Base-by-base conservation (phyloP, 108 stramenopile species). In the Pseudonitzschia delicatissima region DNA sequence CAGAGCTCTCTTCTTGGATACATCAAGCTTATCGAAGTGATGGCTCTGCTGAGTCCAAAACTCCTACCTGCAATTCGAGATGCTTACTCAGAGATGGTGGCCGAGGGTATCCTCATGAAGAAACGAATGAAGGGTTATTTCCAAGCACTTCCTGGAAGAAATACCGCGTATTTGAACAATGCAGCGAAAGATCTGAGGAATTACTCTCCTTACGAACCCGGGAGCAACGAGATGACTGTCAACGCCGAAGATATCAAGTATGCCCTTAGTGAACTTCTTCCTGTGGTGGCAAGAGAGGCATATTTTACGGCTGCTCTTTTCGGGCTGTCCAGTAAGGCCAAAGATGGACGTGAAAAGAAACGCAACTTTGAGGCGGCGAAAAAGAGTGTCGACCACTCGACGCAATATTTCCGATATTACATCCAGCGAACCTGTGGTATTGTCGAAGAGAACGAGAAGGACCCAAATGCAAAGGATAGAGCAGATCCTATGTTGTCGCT, bases 221-320 rank as follows among this genome's bases (percentile, higher is more conserved):
- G 74, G 21, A 66, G 42, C 9, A 79, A 57, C 20, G 77, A 86
- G 57, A 83, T 78, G 66, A 81, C 79, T 20, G 87, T 92, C 9
- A 84, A 90, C 69, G 86, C 88, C 8, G 70, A 80, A 53, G 88
- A 93, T 55, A 88, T 93, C 57, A 76, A 79, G 62, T 73, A 73
- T 52, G 78, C 92, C 2, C 60, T 94, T 28, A 66, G 71, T 25
- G 93, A 94, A 71, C 68, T 94, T 45, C 64, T 94, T 15, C 93
- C 93, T 11, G 79, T 84, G 1, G 86, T 94, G 70, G 89, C 93
- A 32, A 77, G 93, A 36, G 93, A 94, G 69, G 90, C 90, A 8
- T 94, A 87, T 64, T 94, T 94, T 58, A 88, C 87, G 18, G 88
- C 93, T 42, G 90, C 93, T 36, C 77, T 94, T 15, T 94, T 94